Evolutionary conservation across 495 filamentous ascomycete genomes (phyloP).

Genomic region (Saxophila tyrrhenica): DNA sequence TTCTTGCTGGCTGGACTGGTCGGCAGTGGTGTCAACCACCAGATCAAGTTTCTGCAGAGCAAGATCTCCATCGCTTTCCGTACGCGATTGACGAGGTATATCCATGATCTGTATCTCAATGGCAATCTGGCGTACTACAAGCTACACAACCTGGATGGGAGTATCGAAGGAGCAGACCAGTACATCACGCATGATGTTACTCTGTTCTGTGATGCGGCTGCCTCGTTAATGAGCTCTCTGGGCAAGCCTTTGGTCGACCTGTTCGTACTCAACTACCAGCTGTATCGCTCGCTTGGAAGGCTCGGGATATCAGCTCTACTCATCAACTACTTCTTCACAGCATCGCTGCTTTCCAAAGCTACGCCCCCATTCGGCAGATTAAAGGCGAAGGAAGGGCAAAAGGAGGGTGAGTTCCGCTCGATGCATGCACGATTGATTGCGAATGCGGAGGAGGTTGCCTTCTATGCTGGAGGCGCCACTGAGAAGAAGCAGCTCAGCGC

Average conservation of each 20-base stretch:
- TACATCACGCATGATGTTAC: constrained; percentile 98
- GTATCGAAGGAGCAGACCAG: constrained; percentile 85
- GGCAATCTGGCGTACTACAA: constrained; percentile 95
- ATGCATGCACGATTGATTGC: constrained; percentile 85
- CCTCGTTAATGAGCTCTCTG: constrained; percentile 87
- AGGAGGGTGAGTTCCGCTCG: constrained; percentile 86
- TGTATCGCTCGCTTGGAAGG: constrained; percentile 84
- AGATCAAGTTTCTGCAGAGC: constrained; percentile 96
- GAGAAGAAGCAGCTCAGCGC: constrained; percentile 80
- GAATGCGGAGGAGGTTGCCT: constrained; percentile 98
- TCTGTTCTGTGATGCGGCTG: constrained; percentile 82
- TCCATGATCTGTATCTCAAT: constrained; percentile 94
- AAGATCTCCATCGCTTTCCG: constrained; percentile 98
- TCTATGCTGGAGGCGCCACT: constrained; percentile 90
- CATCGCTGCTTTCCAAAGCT: constrained; percentile 70
- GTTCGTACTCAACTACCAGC: constrained; percentile 92
- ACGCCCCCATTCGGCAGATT: constrained; percentile 94
- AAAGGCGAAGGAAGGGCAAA: constrained; percentile 85
- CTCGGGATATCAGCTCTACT: constrained; percentile 76
- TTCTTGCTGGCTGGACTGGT: constrained; percentile 64
- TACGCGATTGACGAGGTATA: constrained; percentile 89
- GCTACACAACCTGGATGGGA: constrained; percentile 83
- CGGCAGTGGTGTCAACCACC: constrained; percentile 85
- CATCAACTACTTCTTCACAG: constrained; percentile 85
- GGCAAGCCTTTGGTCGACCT: constrained; percentile 95